Conservation (phyloP, 2,329 filamentous ascomycete species). For the Clonostachys rosea region DNA sequence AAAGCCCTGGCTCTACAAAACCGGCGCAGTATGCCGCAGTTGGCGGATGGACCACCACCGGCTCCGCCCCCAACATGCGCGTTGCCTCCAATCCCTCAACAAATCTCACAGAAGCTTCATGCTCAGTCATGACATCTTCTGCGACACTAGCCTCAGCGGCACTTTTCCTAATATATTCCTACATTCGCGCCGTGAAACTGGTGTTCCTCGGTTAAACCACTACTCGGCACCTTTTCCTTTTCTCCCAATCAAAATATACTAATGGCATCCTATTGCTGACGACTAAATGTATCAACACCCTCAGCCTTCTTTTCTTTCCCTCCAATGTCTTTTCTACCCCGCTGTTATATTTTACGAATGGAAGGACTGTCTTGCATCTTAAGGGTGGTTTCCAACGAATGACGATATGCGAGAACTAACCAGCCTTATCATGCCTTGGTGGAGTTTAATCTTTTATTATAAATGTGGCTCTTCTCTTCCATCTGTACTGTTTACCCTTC, state of each 20-base stretch:
- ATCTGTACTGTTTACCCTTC: no score
- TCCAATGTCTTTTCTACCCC: neutral
- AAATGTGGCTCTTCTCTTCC: no score
- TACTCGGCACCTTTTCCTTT: no score
- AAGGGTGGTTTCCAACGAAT: no score
- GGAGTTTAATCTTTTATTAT: no score
- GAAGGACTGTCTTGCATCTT: no score
- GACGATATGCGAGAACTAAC: no score
- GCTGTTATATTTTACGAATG: no score
- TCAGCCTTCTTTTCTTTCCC: neutral
- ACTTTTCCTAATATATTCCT: neutral
- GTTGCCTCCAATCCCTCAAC: constrained; percentile 46
- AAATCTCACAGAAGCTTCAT: constrained; percentile 2
- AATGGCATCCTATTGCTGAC: neutral
- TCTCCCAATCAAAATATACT: neutral
- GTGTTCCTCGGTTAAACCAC: no score
- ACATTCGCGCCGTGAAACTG: no score
- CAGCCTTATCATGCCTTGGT: no score
- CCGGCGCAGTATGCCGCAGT: constrained; percentile 45
- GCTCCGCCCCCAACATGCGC: constrained; percentile 50
- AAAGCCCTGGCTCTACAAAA: constrained; percentile 17
- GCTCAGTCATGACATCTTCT: neutral
- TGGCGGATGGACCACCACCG: constrained; percentile 44
- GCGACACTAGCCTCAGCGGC: neutral
- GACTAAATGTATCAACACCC: neutral